Evolutionary conservation across 1,139 yeast genomes (phyloP).

Genomic region (Taiozyma sp.): DNA sequence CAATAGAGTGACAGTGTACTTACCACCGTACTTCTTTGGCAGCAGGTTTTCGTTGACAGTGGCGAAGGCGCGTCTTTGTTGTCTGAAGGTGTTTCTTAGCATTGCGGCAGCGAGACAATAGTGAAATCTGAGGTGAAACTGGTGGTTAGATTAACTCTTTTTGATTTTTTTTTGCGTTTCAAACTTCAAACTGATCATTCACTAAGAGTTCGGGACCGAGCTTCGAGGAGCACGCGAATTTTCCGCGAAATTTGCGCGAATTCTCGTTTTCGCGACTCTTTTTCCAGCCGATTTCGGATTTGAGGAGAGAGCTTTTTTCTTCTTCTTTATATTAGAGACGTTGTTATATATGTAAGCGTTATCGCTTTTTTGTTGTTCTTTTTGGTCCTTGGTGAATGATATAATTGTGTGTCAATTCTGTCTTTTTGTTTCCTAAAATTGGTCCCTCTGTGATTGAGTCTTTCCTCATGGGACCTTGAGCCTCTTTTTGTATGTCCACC

Average conservation of each 20-base stretch:
- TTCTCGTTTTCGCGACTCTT: neutral
- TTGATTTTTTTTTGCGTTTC: neutral
- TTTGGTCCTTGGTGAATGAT: no score
- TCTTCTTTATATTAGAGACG: no score
- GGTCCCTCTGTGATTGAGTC: no score
- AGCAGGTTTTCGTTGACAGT: slow-evolving; percentile 50
- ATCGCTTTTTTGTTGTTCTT: no score
- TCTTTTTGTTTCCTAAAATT: no score
- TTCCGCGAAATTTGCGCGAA: neutral
- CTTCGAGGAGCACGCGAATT: neutral
- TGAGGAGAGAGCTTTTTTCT: neutral
- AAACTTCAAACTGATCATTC: neutral
- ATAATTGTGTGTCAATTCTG: no score
- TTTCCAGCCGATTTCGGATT: neutral
- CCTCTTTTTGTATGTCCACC: no score
- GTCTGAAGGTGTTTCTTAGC: slow-evolving; percentile 19
- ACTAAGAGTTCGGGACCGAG: slow-evolving; percentile 2
- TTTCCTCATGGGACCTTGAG: no score
- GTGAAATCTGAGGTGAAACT: neutral
- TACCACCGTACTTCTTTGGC: slow-evolving; percentile 94
- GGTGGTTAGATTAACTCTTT: slow-evolving; percentile 2
- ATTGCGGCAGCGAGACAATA: slow-evolving; percentile 6
- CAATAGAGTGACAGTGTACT: slow-evolving; percentile 85
- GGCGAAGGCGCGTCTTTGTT: slow-evolving; percentile 31
- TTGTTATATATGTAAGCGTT: no score